These are phyloP conservation scores for Podospora sp. DNA, from an alignment of 495 filamentous ascomycete species.

Conservation along the genomic window DNA sequence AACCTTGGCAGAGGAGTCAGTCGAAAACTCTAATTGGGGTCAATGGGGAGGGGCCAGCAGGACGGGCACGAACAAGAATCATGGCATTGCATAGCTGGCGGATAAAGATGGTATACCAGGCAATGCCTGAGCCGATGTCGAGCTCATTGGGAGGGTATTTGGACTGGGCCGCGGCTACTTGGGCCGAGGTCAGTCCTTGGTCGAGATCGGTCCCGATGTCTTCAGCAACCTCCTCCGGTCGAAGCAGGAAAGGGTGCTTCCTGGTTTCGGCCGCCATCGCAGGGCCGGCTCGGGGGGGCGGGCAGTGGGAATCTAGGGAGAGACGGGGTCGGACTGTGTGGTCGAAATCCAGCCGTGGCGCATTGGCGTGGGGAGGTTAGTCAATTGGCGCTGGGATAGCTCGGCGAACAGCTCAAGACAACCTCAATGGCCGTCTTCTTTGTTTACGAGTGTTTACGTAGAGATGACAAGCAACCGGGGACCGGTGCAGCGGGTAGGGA, in stretches of 20 bases:
- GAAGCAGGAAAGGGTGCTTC: slow-evolving; percentile 56
- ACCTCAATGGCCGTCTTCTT: not conserved
- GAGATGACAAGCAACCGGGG: slow-evolving; percentile 2
- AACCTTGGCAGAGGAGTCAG: slow-evolving; percentile 51
- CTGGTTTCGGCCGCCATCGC: slow-evolving; percentile 48
- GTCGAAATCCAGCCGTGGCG: not conserved
- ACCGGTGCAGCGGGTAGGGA: not conserved
- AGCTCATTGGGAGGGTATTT: slow-evolving; percentile 65
- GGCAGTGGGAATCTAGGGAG: not conserved
- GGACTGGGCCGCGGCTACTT: slow-evolving; percentile 52
- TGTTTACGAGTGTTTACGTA: not conserved
- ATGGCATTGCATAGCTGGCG: slow-evolving; percentile 70
- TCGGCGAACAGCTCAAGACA: not conserved
- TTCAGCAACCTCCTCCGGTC: slow-evolving; percentile 54
- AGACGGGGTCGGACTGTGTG: slow-evolving; percentile 4
- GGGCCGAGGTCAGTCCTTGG: slow-evolving; percentile 55
- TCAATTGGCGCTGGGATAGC: not conserved
- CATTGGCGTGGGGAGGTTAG: not conserved
- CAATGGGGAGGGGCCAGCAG: not conserved
- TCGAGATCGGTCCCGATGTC: slow-evolving; percentile 59
- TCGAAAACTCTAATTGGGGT: no score
- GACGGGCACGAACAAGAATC: slow-evolving; percentile 57
- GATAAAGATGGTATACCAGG: slow-evolving; percentile 66
- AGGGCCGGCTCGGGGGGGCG: slow-evolving; percentile 1
- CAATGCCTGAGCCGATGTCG: slow-evolving; percentile 60